Evolutionary conservation across 2,329 filamentous ascomycete species (phyloP), one percentile per base, ranked within the genome.

Genomic region (Fusarium sulawesiense): DNA sequence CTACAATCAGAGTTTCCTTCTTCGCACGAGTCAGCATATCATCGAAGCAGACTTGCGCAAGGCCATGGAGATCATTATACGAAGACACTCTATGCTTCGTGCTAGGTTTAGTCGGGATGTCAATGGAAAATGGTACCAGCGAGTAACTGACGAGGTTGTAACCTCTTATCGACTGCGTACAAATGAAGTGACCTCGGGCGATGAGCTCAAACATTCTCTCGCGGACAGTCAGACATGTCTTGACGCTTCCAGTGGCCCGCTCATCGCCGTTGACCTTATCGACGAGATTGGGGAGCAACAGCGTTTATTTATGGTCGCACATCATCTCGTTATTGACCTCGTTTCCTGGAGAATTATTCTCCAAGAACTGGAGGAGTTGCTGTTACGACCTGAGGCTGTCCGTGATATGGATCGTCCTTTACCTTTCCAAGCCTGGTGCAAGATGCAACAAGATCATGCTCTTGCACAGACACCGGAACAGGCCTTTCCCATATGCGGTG

Each of bases 321-420:
- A 82, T 34, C 80, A 82, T 56, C 64, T 82, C 1, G 75, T 81
- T 7, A 80, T 85, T 30, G 83, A 85, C 48, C 74, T 85, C 3
- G 83, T 85, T 1, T 83, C 83, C 0, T 85, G 83, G 83, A 76
- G 82, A 30, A 75, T 84, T 7, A 73, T 85, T 2, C 75, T 73
- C 0, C 64, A 73, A 12, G 71, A 73, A 7, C n/a, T 73, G 0
- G 82, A 85, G 54, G 79, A 80, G 12, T 56, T 80, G 4, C 68
- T 84, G 1, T n/a, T 64, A 2, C 57, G 21, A 1, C 41, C 73
- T 70, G 56, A 59, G 4, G 14, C 6, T 46, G 18, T 37, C 32
- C 63, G 16, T 12, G 41, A 45, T 53, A 67, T 30, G 14, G 70
- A 73, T 11, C 73, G 66, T 6, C 69, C 50, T 2, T 47, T 64